Evolutionary conservation across 2,329 filamentous ascomycete species (phyloP).

Genomic region (Sporothrix euskadiensis): DNA sequence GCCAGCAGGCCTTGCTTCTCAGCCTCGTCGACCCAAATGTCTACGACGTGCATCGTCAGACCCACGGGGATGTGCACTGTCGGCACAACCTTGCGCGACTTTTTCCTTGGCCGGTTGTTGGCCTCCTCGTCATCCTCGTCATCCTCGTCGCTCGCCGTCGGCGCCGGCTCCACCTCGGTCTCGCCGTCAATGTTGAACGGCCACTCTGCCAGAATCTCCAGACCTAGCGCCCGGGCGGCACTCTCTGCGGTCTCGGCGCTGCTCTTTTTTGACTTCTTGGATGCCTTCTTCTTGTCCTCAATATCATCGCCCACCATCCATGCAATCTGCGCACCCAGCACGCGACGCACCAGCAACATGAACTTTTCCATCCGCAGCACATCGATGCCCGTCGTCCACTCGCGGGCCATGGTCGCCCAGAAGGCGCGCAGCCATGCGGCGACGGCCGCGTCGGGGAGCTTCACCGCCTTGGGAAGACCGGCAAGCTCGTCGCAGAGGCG

Average conservation of each 20-base stretch:
- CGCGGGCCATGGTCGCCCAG: constrained; percentile 68
- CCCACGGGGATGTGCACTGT: constrained; percentile 69
- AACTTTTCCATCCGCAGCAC: constrained; percentile 89
- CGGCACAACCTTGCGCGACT: constrained; percentile 36
- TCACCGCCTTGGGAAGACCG: constrained; percentile 48
- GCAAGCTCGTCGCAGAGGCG: constrained; percentile 77
- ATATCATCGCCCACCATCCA: constrained; percentile 42
- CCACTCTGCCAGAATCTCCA: constrained; percentile 46
- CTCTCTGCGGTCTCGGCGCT: constrained; percentile 33
- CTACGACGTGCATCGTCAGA: constrained; percentile 79
- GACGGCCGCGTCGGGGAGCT: constrained; percentile 53
- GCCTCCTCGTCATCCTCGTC: constrained; percentile 38
- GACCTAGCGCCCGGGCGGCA: constrained; percentile 41
- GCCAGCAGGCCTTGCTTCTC: constrained; percentile 42
- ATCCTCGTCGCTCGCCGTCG: constrained; percentile 41
- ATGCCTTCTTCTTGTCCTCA: constrained; percentile 35
- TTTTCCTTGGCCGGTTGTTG: constrained; percentile 42
- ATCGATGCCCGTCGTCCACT: constrained; percentile 71
- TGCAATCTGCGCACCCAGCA: constrained; percentile 69
- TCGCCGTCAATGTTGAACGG: constrained; percentile 43
- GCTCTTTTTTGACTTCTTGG: constrained; percentile 15
- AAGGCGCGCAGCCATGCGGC: constrained; percentile 61
- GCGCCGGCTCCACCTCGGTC: constrained; percentile 41
- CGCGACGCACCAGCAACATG: constrained; percentile 76
- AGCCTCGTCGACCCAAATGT: constrained; percentile 74